Percentiles rank a stretch among this genome's conserved stretches.
Conservation (phyloP, 2,329 filamentous ascomycete species). For the Pseudogymnoascus sp. region DNA sequence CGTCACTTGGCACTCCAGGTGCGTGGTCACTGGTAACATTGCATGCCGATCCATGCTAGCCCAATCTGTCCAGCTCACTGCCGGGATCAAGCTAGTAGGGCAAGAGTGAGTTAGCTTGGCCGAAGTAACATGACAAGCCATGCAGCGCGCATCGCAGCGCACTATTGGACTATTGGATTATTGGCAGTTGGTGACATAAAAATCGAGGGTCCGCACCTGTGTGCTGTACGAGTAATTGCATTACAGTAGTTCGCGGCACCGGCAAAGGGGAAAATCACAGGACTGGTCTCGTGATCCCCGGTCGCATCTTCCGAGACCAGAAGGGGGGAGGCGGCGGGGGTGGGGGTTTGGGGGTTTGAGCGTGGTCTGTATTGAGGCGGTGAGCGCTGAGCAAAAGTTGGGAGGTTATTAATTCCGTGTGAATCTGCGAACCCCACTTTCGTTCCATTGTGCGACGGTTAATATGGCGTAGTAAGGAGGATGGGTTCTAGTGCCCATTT, state of each 20-base stretch:
- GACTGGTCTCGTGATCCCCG: not conserved
- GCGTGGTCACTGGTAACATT: slow-evolving; percentile 7
- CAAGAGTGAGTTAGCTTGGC: not conserved
- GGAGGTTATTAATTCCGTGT: not conserved
- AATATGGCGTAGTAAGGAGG: not conserved
- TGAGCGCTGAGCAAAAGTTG: slow-evolving; percentile 7
- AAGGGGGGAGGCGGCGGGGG: not conserved
- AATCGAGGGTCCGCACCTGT: slow-evolving; percentile 1
- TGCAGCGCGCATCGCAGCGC: not conserved
- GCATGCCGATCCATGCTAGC: slow-evolving; percentile 4
- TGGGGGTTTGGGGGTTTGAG: not conserved
- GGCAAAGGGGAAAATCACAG: not conserved
- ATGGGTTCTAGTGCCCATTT: not conserved
- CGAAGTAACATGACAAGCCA: not conserved
- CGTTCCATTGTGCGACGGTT: not conserved
- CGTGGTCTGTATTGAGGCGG: slow-evolving; percentile 3
- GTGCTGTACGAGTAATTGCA: slow-evolving; percentile 4
- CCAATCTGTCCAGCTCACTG: not conserved
- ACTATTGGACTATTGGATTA: not conserved
- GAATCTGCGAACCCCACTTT: not conserved
- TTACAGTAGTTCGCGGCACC: not conserved
- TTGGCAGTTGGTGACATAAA: not conserved
- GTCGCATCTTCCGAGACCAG: not conserved
- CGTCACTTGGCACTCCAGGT: slow-evolving; percentile 3
- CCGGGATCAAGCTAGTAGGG: not conserved